A percentile compares a stretch with the other conserved stretches of the same genome.
Evolutionary conservation across 371 early-diverging fungal species (phyloP).

Genomic region (Rhizopus microsporus): DNA sequence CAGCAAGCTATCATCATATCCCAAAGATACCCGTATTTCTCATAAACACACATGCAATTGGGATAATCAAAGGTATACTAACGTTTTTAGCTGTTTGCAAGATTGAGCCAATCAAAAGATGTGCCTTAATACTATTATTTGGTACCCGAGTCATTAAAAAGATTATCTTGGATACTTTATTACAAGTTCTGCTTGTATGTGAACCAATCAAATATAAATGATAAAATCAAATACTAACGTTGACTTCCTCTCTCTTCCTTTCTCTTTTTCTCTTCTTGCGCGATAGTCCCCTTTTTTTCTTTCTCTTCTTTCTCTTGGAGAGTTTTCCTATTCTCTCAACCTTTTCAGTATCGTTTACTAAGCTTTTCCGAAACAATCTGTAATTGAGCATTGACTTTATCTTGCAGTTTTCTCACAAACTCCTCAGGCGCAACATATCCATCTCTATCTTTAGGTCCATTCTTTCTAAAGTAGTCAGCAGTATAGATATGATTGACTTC

Average conservation of each 20-base stretch:
- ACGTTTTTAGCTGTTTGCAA: too few relatives aligned
- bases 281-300: neutral
- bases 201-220: too few relatives aligned
- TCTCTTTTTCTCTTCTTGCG: slow-evolving; percentile 2
- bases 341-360: slow-evolving; percentile 3
- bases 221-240: too few relatives aligned
- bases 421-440: slow-evolving; percentile 19
- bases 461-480: slow-evolving; percentile 39
- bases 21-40: too few relatives aligned
- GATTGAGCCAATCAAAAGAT: too few relatives aligned
- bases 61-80: too few relatives aligned
- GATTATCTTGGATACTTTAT: too few relatives aligned
- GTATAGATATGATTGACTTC: slow-evolving; percentile 37
- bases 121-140: too few relatives aligned
- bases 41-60: too few relatives aligned
- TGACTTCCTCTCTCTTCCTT: neutral
- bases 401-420: slow-evolving; percentile 13
- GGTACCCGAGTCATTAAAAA: too few relatives aligned
- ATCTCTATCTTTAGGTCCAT: slow-evolving; percentile 8
- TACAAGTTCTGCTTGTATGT: too few relatives aligned
- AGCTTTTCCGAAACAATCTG: slow-evolving; percentile 4
- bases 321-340: neutral
- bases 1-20: too few relatives aligned
- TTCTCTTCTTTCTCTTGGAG: neutral
- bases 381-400: slow-evolving; percentile 15